Percentiles rank a stretch among this genome's conserved stretches.
phyloP scores from a whole-genome alignment of 805 yeast genomes.

The Yueomyces sp. region DNA sequence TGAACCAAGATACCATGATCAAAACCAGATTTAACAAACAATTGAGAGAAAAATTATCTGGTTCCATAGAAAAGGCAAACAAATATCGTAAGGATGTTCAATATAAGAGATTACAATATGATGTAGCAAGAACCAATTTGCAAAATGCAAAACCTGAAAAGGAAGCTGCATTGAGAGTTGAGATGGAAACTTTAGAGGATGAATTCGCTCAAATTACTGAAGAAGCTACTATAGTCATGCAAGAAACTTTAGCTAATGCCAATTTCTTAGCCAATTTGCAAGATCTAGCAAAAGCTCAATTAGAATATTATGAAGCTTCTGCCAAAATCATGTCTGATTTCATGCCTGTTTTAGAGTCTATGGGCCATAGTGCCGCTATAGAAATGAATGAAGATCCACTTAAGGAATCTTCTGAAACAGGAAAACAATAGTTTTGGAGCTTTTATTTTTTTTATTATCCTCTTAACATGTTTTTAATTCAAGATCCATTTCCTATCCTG shows the following conservation, averaged over 20 bases:
- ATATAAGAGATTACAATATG: conserved; percentile 65
- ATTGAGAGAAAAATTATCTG: conserved; percentile 46
- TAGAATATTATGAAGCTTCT: conserved; percentile 69
- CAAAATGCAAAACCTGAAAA: conserved; percentile 43
- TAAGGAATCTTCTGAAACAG: neutral
- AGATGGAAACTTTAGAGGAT: conserved; percentile 76
- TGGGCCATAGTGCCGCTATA: neutral
- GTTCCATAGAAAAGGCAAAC: conserved; percentile 47
- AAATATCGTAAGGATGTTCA: conserved; percentile 63
- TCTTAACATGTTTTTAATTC: too few species aligned
- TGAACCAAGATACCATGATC: conserved; percentile 69
- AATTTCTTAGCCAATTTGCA: conserved; percentile 53
- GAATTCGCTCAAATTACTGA: conserved; percentile 83
- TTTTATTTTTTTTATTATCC: too few species aligned
- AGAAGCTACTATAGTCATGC: conserved; percentile 74
- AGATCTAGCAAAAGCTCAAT: conserved; percentile 65
- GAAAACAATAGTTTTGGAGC: too few species aligned
- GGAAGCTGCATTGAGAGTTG: conserved; percentile 60
- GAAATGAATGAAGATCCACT: neutral
- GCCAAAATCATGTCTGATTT: conserved; percentile 50
- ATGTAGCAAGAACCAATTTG: conserved; percentile 52
- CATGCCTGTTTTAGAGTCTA: neutral
- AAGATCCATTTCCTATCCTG: too few species aligned
- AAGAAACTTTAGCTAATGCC: conserved; percentile 60
- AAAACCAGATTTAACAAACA: conserved; percentile 56